Base-by-base conservation (phyloP, 129 eudicot species). In the Rutidosis leptorrhynchoides region DNA sequence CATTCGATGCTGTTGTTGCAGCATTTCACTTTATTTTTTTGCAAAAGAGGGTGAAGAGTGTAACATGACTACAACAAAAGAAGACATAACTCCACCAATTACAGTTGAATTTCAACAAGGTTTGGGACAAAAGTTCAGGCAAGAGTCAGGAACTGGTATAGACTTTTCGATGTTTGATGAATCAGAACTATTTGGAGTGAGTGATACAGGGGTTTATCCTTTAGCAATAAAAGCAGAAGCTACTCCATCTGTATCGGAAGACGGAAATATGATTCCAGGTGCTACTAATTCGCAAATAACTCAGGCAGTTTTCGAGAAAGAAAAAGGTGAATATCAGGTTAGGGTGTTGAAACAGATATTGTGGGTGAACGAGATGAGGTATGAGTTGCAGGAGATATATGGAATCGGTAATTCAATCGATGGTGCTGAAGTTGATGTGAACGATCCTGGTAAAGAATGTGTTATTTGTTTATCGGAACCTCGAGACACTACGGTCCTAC, bases 21-120 rank as follows among this genome's bases (percentile, higher is more conserved):
- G 99, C 78, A 81, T 94, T 25, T 79, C 95, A 11, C 76, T 94
- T 29, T 79, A 82, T 20, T 94, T 89, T 85, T 94, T 94, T 79
- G 97, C 97, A n/a, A 94, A 94, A 70, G 99, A 94, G 75, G 97
- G 95, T 22, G 95, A 94, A 49, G 95, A 84, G 20, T 89, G 97
- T 76, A 62, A 78, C 54, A 70, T 86, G 67, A 83, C 82, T 29
- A 81, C 99, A 61, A 79, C 68, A 57, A 89, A 86, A 70, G 95
- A 86, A 78, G 77, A 64, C 81, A 4, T 79, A 53, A 79, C 75
- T 54, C 82, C 90, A 63, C 90, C 95, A 21, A 73, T 89, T 10
- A 83, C 86, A 9, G 83, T 89, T 23, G 69, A 72, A 14, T 94
- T 94, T 67, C 74, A 86, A 74, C 80, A 86, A 84, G 99, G 99